Conservation (phyloP, 1,284 basidiomycete genomes). For the Baeospora myosura region DNA sequence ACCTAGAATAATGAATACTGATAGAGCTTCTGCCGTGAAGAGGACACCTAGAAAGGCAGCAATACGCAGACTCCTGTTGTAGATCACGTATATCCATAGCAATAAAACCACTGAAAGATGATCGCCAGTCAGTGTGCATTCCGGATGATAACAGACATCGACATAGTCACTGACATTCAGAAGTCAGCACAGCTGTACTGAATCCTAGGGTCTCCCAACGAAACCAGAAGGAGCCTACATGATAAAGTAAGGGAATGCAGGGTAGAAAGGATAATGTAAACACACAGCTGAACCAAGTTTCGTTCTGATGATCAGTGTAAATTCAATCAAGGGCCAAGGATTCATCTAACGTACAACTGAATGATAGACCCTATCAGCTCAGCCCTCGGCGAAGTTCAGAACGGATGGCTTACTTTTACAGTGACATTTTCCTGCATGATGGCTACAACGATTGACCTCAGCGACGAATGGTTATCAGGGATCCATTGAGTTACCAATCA, state of each 20-base stretch:
- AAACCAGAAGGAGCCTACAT: constrained; percentile 9
- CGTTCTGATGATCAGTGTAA: no score
- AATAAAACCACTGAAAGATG: constrained; percentile 6
- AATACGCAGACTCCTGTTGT: constrained; percentile 3
- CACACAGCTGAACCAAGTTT: constrained; percentile 1
- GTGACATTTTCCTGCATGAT: no score
- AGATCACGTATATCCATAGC: constrained; percentile 10
- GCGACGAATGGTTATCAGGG: no score
- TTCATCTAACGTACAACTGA: constrained; percentile 3
- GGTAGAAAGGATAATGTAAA: no score
- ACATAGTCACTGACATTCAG: constrained; percentile 4
- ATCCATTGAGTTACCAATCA: no score
- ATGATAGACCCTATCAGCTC: no score
- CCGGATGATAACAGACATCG: constrained; percentile 1
- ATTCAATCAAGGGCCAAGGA: not conserved
- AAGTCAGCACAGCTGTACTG: constrained; percentile 6
- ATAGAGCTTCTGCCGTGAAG: constrained; percentile 2
- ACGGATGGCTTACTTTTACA: no score
- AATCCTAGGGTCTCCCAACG: constrained; percentile 7
- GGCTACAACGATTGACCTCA: no score
- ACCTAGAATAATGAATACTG: constrained; percentile 5
- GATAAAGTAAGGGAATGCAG: no score
- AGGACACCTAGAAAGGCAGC: not conserved
- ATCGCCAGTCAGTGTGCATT: not conserved
- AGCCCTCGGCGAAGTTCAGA: no score